Evolutionary conservation across 2,329 filamentous ascomycete species (phyloP), one percentile per base, ranked within the genome.

Genomic region (Mycocentrospora acerina): DNA sequence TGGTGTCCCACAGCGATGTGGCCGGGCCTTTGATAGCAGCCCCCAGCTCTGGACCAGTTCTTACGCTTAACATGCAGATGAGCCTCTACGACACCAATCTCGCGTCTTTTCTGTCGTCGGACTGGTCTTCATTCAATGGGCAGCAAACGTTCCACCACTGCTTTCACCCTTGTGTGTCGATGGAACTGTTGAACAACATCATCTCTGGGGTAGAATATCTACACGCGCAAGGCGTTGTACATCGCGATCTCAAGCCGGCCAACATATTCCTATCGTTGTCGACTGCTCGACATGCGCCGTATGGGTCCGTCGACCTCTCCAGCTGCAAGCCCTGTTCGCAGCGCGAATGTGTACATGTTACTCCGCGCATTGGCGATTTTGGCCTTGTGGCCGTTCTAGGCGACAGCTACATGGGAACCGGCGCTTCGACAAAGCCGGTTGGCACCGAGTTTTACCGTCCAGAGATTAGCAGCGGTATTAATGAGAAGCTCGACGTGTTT

Each of bases 1-100:
- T 67, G 51, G 34, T 66, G 13, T 59, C 64, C 2, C 69, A 76
- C 29, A 65, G 61, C 48, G 61, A 67, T 17, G 42, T 53, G 8
- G 56, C 59, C 0, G 40, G 29, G n/a, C 48, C 59, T 8, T 42
- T 62, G 11, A 33, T 63, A 12, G 38, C 56, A 15, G 30, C 41
- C 2, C 52, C 51, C 19, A 35, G 25, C 14, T 34, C 42, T 1
- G 62, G 62, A 8, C 61, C 62, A 6, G 37, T 60, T 30, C 52
- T 82, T 9, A 76, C 76, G 4, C 69, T 85, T 7, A 81, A 84
- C 57, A 80, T 85, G n/a, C 82, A 85, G 54, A 85, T 85, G 81
- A 79, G 78, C 4, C 69, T 82, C 3, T 80, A 83, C 57, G 80
- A 81, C 1, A 71, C 82, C 35, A 83, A 80, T 2, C 70, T 86